These are phyloP conservation scores for Saprolegnia diclina DNA, from an alignment of 352 stramenopile species.

Conservation along the genomic window DNA sequence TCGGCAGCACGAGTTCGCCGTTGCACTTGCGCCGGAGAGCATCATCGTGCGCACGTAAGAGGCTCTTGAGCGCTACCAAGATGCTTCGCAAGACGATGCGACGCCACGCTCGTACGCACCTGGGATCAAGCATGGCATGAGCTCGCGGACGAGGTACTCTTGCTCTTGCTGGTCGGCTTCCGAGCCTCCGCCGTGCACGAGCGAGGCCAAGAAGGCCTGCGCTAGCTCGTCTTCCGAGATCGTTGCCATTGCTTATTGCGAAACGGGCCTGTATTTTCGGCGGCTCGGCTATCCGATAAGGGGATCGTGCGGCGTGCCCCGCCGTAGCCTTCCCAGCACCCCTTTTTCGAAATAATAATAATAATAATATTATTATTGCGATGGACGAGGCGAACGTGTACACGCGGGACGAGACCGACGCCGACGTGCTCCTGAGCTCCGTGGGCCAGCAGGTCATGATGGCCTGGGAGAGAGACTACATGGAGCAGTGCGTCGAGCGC, in stretches of 20 bases:
- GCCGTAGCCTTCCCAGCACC: no score
- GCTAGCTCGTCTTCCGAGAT: slow-evolving; percentile 6
- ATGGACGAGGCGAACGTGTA: slow-evolving; percentile 33
- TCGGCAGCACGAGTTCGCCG: slow-evolving; percentile 34
- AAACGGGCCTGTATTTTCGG: no score
- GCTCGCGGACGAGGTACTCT: slow-evolving; percentile 12
- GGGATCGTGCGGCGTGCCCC: no score
- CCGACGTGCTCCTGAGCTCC: slow-evolving; percentile 59
- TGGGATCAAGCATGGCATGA: slow-evolving; percentile 24
- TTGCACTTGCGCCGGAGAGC: slow-evolving; percentile 39
- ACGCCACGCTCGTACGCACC: not conserved
- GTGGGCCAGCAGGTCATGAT: slow-evolving; percentile 84
- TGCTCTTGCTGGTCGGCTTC: slow-evolving; percentile 16
- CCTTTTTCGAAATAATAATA: no score
- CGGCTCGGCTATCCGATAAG: no score
- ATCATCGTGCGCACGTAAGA: slow-evolving; percentile 32
- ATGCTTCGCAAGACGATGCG: not conserved
- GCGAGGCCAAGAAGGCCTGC: slow-evolving; percentile 17
- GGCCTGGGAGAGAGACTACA: slow-evolving; percentile 81
- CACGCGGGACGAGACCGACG: slow-evolving; percentile 38
- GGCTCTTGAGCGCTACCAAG: slow-evolving; percentile 15
- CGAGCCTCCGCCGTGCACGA: not conserved
- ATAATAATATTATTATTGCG: not conserved
- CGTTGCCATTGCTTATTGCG: not conserved
- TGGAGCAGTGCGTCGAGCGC: slow-evolving; percentile 63